Conservation (phyloP, 164 flowering plant species). For the Buxus sempervirens region DNA sequence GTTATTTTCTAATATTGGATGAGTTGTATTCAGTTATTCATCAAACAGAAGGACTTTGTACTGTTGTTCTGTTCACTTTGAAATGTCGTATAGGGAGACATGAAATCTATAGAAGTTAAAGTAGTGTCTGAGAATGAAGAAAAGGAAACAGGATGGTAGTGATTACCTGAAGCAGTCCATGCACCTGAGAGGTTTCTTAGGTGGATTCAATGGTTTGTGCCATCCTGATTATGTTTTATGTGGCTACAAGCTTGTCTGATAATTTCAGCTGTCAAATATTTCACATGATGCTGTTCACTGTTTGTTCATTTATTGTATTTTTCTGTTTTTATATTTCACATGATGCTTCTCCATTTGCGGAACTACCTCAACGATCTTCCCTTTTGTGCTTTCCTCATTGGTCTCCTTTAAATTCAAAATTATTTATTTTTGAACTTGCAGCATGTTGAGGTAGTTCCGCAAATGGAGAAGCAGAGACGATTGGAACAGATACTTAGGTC, state of each 20-base stretch:
- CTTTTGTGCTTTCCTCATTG: no score
- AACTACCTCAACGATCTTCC: neutral
- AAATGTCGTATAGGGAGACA: no score
- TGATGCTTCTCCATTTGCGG: neutral
- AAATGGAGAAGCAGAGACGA: constrained; percentile 80
- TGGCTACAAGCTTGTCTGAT: neutral
- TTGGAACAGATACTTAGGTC: constrained; percentile 83
- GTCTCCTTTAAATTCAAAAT: no score
- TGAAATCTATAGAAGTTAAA: no score
- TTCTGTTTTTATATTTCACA: neutral
- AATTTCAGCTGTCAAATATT: neutral
- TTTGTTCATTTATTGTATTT: neutral
- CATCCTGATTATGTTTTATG: neutral
- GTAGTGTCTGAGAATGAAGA: no score
- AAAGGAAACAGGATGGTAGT: no score
- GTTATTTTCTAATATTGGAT: no score
- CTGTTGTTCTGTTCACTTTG: no score
- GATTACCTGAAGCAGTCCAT: no score
- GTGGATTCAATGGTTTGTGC: neutral
- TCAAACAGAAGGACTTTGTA: no score
- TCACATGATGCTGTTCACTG: neutral
- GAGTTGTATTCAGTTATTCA: no score
- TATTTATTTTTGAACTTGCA: constrained; percentile 24
- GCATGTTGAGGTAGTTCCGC: constrained; percentile 89
- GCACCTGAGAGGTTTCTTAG: neutral